These are phyloP conservation scores for Solanum chaucha DNA, from an alignment of 257 asterid species.

Conservation along the genomic window DNA sequence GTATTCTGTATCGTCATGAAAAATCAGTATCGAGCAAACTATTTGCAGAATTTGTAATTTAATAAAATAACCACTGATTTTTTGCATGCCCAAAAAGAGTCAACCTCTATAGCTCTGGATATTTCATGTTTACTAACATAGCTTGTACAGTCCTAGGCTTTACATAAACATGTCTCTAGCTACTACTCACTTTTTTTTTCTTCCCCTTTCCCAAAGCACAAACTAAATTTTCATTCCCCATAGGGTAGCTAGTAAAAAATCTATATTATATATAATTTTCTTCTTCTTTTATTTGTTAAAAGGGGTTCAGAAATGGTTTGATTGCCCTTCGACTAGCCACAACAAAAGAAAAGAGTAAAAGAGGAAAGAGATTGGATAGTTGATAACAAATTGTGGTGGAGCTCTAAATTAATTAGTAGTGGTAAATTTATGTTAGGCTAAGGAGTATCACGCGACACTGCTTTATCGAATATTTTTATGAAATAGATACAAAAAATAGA, in stretches of 20 bases:
- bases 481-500: too few relatives aligned
- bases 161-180: not conserved
- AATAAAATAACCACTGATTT: not conserved
- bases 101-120: not conserved
- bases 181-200: not conserved
- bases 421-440: too few relatives aligned
- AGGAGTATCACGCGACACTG: too few relatives aligned
- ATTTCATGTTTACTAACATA: not conserved
- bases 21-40: not conserved
- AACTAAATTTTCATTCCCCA: not conserved
- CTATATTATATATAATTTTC: too few relatives aligned
- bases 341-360: not conserved
- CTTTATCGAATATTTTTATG: too few relatives aligned
- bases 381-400: not conserved
- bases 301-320: not conserved
- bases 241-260: not conserved
- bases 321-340: not conserved
- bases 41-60: not conserved
- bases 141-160: not conserved
- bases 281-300: not conserved
- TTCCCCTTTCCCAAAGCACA: not conserved
- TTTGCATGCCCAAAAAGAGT: constrained; percentile 2
- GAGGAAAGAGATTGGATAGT: not conserved
- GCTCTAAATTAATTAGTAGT: too few relatives aligned
- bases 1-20: not conserved